A percentile compares a stretch with the other conserved stretches of the same genome.
These are phyloP conservation scores for Leccinum pachyderme DNA, from an alignment of 1,284 basidiomycete genomes.

Conservation along the genomic window DNA sequence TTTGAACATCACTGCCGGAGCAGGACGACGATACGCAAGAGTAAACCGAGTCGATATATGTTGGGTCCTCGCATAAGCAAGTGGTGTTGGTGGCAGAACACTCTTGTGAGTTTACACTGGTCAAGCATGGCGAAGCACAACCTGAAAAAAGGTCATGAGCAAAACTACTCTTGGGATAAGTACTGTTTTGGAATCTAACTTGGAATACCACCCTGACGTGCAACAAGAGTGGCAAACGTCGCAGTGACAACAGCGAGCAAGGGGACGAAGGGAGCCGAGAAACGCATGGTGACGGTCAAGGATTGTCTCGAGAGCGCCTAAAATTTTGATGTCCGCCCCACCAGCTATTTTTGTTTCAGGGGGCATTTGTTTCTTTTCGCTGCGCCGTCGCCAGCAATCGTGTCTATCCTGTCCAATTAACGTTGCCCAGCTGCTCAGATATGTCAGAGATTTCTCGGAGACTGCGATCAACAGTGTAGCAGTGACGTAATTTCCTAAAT, in stretches of 20 bases:
- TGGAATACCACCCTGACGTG: slow-evolving; percentile 40
- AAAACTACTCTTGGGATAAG: not conserved
- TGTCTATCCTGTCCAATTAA: not conserved
- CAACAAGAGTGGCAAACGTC: slow-evolving; percentile 35
- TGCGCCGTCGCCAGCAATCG: not conserved
- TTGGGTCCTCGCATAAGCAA: slow-evolving; percentile 50
- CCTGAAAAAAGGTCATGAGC: slow-evolving; percentile 30
- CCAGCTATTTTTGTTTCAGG: not conserved
- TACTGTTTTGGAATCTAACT: slow-evolving; percentile 28
- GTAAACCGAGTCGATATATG: slow-evolving; percentile 47
- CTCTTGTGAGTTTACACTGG: slow-evolving; percentile 37
- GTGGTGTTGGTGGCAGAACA: slow-evolving; percentile 45
- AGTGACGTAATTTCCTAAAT: too few relatives aligned
- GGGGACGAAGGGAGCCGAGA: slow-evolving; percentile 44
- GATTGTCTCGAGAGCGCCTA: not conserved
- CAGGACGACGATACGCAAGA: slow-evolving; percentile 47
- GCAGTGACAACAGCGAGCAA: slow-evolving; percentile 41
- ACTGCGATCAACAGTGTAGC: too few relatives aligned
- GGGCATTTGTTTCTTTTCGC: not conserved
- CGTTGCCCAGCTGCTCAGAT: not conserved
- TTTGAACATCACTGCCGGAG: slow-evolving; percentile 44
- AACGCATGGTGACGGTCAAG: slow-evolving; percentile 48
- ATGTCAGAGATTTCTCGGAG: not conserved
- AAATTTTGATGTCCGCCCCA: not conserved
- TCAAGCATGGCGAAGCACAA: slow-evolving; percentile 49